These are phyloP conservation scores for Penicillium sp. DNA, from an alignment of 2,329 filamentous ascomycete species.

Conservation along the genomic window DNA sequence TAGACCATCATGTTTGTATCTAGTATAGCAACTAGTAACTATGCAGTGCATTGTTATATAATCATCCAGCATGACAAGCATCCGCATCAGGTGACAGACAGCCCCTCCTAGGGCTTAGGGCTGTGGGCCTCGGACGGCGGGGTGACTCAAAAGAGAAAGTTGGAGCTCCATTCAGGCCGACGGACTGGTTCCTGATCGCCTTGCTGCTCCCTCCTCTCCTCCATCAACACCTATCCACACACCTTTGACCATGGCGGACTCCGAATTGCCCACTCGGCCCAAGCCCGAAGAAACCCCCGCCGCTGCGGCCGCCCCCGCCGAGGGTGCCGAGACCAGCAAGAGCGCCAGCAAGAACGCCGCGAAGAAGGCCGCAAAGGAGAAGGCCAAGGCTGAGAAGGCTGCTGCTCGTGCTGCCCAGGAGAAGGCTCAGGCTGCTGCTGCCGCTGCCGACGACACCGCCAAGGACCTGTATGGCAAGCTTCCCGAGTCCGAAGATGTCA, in stretches of 20 bases:
- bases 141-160: slow-evolving; percentile 22
- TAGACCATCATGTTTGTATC: neutral
- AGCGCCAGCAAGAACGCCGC: slow-evolving; percentile 62
- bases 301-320: slow-evolving; percentile 23
- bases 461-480: slow-evolving; percentile 73
- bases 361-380: slow-evolving; percentile 83
- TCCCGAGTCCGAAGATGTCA: slow-evolving; percentile 50
- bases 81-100: no score
- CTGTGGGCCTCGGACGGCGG: slow-evolving; percentile 25
- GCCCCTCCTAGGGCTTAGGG: slow-evolving; percentile 30
- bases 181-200: no score
- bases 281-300: slow-evolving; percentile 32
- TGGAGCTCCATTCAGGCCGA: no score
- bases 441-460: slow-evolving; percentile 50
- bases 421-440: slow-evolving; percentile 58
- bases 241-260: slow-evolving; percentile 35
- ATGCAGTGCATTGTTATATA: no score
- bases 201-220: no score
- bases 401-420: slow-evolving; percentile 61
- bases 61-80: no score
- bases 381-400: slow-evolving; percentile 77
- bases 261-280: slow-evolving; percentile 33
- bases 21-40: no score
- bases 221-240: no score
- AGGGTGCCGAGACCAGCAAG: slow-evolving; percentile 33